Conservation (phyloP, 345 rosid genomes). For the Eucalyptus dawsonii region DNA sequence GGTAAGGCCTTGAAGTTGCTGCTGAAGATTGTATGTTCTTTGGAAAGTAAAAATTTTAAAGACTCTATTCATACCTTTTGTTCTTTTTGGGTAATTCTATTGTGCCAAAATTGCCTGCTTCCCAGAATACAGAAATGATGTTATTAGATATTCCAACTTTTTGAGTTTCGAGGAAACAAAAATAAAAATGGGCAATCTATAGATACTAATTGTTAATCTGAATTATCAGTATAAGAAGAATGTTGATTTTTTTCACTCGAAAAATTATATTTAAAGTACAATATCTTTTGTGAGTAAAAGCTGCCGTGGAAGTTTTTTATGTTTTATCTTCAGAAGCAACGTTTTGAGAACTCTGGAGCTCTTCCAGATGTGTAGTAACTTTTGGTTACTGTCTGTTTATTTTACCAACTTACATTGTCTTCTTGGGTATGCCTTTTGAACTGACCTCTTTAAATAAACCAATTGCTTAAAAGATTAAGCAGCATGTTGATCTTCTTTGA, state of each 20-base stretch:
- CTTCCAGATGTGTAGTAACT: not conserved
- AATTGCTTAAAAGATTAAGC: not conserved
- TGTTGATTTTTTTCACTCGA: not conserved
- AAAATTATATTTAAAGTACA: not conserved
- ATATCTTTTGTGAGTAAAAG: not conserved
- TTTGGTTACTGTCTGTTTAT: not conserved
- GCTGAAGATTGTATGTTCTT: not conserved
- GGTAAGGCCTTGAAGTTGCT: constrained; percentile 26
- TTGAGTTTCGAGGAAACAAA: not conserved
- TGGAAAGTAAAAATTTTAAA: not conserved
- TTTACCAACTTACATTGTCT: not conserved
- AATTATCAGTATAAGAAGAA: not conserved
- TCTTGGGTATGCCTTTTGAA: not conserved
- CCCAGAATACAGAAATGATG: not conserved
- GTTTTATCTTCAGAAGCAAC: not conserved
- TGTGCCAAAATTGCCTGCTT: not conserved
- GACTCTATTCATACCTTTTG: not conserved
- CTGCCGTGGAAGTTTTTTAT: not conserved
- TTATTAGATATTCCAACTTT: not conserved
- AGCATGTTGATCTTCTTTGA: not conserved
- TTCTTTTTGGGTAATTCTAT: not conserved
- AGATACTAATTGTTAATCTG: not conserved
- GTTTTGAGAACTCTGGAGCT: not conserved
- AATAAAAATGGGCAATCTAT: not conserved
- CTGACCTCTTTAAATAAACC: not conserved